Base-by-base conservation (phyloP, 805 yeast species). In the Lachancea thermotolerans region DNA sequence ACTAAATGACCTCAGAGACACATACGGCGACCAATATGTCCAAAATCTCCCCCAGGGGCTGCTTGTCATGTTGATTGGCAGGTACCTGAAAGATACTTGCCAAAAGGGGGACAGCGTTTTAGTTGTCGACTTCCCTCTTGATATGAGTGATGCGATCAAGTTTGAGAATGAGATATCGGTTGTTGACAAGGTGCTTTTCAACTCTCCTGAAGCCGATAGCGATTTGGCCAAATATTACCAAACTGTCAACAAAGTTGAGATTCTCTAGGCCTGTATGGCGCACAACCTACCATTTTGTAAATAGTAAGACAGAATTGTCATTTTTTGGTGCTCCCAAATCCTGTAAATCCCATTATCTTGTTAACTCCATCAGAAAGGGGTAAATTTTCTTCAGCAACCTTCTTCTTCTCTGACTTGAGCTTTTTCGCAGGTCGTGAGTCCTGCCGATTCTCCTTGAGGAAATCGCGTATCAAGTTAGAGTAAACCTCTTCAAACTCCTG, bases 101-200 rank as follows among this genome's bases (percentile, higher is more conserved):
- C 31, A 48, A 17, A 55, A 68, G 17, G 68, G 72, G 29, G 74
- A 78, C 28, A 67, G 68, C 34, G 75, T 79, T 32, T 52, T 81
- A 0, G 59, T 84, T 40, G 56, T 74, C 25, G 77, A 81, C 54
- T 83, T 76, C 57, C 90, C 91, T 2, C 72, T 69, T 40, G 69
- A 71, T 18, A 72, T 85, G 34, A 75, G 75, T 40, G 90, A 84
- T 49, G 83, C 87, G 2, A 75, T 81, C 43, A 79, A 77, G 54
- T 85, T 85, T 50, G 93, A 85, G 59, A 84, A 79, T 53, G 86
- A 82, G 47, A 71, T 84, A 25, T 73, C 81, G 2, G 72, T 73
- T 9, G 63, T 74, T 41, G 60, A 69, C 46, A 68, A 71, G 41
- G 43, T 78, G 35, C 61, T 48, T 51, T 47, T 52, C 21, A 52